Base-by-base conservation (phyloP, 257 asterid genomes). In the Catharanthus roseus region DNA sequence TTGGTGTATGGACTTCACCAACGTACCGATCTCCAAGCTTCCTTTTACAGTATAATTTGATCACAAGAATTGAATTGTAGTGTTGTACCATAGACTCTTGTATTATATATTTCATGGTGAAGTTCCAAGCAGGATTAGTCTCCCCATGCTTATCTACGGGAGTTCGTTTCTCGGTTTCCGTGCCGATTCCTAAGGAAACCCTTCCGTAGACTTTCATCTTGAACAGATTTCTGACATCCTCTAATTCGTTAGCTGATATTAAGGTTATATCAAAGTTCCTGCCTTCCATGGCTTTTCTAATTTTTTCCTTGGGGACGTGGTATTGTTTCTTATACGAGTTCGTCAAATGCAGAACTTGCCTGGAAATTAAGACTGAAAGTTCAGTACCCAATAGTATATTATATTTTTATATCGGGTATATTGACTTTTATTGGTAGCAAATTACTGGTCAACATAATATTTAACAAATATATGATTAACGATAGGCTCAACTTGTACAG, bases 71-170 rank as follows among this genome's bases (percentile, higher is more conserved):
- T 7, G 85, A 62, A 79, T 83, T 82, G 74, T 65, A 78, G 47
- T 81, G 78, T 24, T 77, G 79, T 10, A 88, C 54, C 84, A 71
- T 71, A 6, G 87, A 54, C 76, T 86, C 96, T n/a, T 74, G 64
- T 16, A 90, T 60, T 13, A 86, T 77, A 82, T 75, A 90, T 70
- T 84, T 81, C 74, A 84, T 73, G 34, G 81, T 78, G 83, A 44
- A 79, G 54, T 90, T 88, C 97, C 97, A 90, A 0, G 92, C 93
- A 26, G 97, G 96, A 50, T 90, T 88, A 7, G 45, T 74, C 72
- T 77, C 83, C 5, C 96, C 86, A 72, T 87, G 89, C 71, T 65
- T 80, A 79, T 89, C 96, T 23, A 78, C 77, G 8, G 85, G 95
- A 16, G 95, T 84, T 33, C 88, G 74, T 41, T 72, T 84, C 24